Evolutionary conservation across 169 alveolate genomes (phyloP).

Genomic region (Plasmodium berghei): DNA sequence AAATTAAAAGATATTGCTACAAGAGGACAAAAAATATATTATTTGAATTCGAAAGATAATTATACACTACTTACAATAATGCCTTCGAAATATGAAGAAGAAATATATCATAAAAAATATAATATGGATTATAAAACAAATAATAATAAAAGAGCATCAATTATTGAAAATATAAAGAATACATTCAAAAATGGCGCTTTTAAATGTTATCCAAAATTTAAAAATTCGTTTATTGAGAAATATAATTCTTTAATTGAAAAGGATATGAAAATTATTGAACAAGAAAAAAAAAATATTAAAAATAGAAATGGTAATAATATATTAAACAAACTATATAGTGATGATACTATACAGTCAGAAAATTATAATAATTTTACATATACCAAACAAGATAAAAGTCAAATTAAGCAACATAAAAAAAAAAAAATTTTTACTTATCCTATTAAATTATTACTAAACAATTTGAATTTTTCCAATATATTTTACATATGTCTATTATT

Average conservation of each 20-base stretch:
- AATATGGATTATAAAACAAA: neutral
- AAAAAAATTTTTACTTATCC: constrained; percentile 51
- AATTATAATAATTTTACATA: neutral
- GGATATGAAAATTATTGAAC: constrained; percentile 21
- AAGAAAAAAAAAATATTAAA: constrained; percentile 26
- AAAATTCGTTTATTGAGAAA: constrained; percentile 2
- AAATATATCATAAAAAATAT: neutral
- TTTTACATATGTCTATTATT: constrained; percentile 71
- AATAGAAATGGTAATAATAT: neutral
- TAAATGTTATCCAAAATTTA: constrained; percentile 4
- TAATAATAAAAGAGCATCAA: constrained; percentile 15
- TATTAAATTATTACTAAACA: constrained; percentile 56
- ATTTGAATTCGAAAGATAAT: constrained; percentile 9
- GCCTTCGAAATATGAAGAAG: constrained; percentile 25
- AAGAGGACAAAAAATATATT: neutral
- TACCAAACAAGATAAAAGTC: neutral
- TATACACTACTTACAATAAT: constrained; percentile 37
- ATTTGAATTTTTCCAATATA: constrained; percentile 75
- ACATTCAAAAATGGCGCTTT: neutral
- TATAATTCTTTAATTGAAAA: constrained; percentile 44
- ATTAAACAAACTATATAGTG: neutral
- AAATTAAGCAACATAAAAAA: neutral
- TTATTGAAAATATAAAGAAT: constrained; percentile 18
- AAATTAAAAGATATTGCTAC: no score
- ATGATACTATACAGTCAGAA: neutral